Percentiles rank a stretch among this genome's conserved stretches.
Evolutionary conservation across 768 basidiomycete species (phyloP).

Genomic region (Russula lepida): DNA sequence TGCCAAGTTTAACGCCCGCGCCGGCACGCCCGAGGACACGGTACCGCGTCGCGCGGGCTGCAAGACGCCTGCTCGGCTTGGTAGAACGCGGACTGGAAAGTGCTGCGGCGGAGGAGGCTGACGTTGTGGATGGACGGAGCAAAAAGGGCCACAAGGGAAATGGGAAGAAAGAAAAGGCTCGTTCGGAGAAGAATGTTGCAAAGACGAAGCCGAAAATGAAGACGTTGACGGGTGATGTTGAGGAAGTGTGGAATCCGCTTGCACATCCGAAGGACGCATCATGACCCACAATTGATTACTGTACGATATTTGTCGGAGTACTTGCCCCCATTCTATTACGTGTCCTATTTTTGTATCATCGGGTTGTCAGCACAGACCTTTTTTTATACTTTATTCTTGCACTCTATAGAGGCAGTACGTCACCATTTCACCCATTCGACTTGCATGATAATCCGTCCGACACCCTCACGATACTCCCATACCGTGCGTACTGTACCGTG

Average conservation of each 20-base stretch:
- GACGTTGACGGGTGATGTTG: background rate
- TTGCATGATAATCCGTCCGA: slow-evolving; percentile 63
- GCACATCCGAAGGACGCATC: slow-evolving; percentile 2
- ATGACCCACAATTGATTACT: background rate
- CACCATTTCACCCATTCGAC: slow-evolving; percentile 43
- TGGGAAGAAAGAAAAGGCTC: background rate
- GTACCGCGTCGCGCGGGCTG: slow-evolving; percentile 25
- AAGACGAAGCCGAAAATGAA: background rate
- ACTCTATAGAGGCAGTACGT: background rate
- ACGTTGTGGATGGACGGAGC: slow-evolving; percentile 5
- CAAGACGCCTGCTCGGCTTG: slow-evolving; percentile 23
- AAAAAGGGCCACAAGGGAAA: slow-evolving; percentile 5
- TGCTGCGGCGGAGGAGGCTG: slow-evolving; percentile 23
- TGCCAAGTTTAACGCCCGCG: slow-evolving; percentile 18
- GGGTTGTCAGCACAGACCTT: background rate
- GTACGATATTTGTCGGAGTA: background rate
- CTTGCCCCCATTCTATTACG: background rate
- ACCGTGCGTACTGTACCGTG: slow-evolving; percentile 41
- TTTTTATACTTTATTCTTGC: background rate
- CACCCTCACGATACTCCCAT: slow-evolving; percentile 58
- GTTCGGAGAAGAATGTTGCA: background rate
- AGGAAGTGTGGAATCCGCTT: slow-evolving; percentile 14
- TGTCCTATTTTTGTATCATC: background rate
- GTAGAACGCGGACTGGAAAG: slow-evolving; percentile 24
- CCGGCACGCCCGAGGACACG: slow-evolving; percentile 25